These are phyloP conservation scores for Avena eriantha DNA, from an alignment of 176 grass and related monocot genomes.

Conservation along the genomic window DNA sequence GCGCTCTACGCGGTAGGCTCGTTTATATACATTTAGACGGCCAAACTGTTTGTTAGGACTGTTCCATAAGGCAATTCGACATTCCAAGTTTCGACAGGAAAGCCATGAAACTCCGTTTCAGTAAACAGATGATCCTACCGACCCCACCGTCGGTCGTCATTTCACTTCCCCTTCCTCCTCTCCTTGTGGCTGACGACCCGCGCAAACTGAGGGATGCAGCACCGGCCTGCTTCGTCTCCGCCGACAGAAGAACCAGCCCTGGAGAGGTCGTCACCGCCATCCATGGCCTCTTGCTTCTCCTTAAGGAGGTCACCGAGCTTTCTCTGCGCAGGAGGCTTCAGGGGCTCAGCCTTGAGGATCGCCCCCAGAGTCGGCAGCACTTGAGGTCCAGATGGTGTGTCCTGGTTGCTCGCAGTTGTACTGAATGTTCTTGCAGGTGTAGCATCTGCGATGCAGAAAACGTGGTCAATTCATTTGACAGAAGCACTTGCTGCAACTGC, in stretches of 20 bases:
- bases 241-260: not conserved
- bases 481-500: too few relatives aligned
- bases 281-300: slow-evolving; percentile 33
- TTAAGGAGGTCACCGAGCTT: slow-evolving; percentile 46
- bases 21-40: slow-evolving; percentile 23
- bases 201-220: slow-evolving; percentile 41
- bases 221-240: not conserved
- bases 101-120: not conserved
- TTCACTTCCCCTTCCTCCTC: slow-evolving; percentile 33
- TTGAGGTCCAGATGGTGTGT: not conserved
- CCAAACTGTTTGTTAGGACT: not conserved
- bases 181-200: slow-evolving; percentile 33
- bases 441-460: slow-evolving; percentile 34
- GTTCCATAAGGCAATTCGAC: not conserved
- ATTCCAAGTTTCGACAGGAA: not conserved
- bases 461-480: not conserved
- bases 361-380: slow-evolving; percentile 41
- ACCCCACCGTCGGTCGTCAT: not conserved
- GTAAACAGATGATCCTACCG: not conserved
- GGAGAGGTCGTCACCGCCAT: not conserved
- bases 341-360: slow-evolving; percentile 38
- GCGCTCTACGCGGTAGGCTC: not conserved
- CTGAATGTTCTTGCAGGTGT: slow-evolving; percentile 45
- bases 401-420: slow-evolving; percentile 17
- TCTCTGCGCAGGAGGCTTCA: slow-evolving; percentile 4